Evolutionary conservation across 2,329 filamentous ascomycete species (phyloP), one percentile per base, ranked within the genome.

Genomic region (Alternaria infectoria): DNA sequence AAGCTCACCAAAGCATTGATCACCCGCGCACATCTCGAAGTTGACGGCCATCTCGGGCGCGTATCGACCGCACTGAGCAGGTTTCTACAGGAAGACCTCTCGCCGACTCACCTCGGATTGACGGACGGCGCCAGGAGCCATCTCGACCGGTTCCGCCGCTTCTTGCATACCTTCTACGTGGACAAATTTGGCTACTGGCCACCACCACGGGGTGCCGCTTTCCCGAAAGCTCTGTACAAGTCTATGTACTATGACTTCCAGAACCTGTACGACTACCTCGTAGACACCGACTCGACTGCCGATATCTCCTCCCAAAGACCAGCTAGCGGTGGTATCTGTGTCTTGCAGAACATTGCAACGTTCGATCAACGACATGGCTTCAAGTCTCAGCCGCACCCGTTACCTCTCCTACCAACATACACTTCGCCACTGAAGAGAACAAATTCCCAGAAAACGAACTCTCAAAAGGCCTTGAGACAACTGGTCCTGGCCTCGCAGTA

Each of bases 71-170:
- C 88, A 72, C 79, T 96, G 3, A 82, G 83, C n/a, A 86, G 83
- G 7, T 93, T 96, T 72, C 85, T 94, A 7, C 87, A 90, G 51
- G 86, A 91, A 26, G 91, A 93, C 64, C 81, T 94, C 4, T 90
- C 89, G 0, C 85, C 90, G 51, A 81, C 87, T 1, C 82, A 89
- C 57, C 81, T 93, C n/a, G 90, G 90, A 2, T 83, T 94, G 1
- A 83, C 88, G 2, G 77, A 83, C 1, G 86, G 85, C 1, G 86
- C 88, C 5, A 83, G 89, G 66, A 84, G 86, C 4, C 92, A 96
- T 70, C 85, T 95, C 1, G 89, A 93, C 65, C 86, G 87, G 2
- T 95, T 95, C 75, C 85, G 91, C 50, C 85, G 86, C 9, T 91
- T 92, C 66, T 77, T 96, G 1, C 83, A 89, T 25, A 83, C 84